Evolutionary conservation across 2,329 filamentous ascomycete species (phyloP).

Genomic region (Aureobasidium uvarum): DNA sequence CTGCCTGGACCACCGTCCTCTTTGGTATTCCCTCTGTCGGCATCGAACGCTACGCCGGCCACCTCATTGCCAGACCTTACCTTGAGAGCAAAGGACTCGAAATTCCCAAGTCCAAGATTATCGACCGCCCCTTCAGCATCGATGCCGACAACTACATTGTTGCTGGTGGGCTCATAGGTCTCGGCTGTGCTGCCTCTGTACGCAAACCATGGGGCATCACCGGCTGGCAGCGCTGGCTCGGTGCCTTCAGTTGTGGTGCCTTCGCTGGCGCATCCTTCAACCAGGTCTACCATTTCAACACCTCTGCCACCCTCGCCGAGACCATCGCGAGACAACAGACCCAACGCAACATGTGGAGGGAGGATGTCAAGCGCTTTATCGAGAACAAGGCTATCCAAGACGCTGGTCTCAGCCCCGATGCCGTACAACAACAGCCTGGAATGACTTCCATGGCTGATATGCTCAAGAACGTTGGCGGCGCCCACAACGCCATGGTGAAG

Average conservation of each 20-base stretch:
- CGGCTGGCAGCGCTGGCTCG: slow-evolving; percentile 27
- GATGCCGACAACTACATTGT: slow-evolving; percentile 28
- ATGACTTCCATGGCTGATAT: slow-evolving; percentile 13
- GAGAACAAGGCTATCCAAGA: neutral
- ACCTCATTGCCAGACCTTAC: slow-evolving; percentile 24
- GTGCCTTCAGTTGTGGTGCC: slow-evolving; percentile 24
- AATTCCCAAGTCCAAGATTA: slow-evolving; percentile 24
- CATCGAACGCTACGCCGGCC: slow-evolving; percentile 1
- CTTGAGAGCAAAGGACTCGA: slow-evolving; percentile 27
- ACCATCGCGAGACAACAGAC: slow-evolving; percentile 2
- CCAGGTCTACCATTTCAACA: slow-evolving; percentile 13
- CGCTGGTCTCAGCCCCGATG: neutral
- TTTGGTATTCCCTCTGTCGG: neutral
- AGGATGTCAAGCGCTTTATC: slow-evolving; percentile 19
- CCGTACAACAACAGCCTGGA: neutral
- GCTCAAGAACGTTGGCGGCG: slow-evolving; percentile 5
- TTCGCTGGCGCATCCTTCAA: slow-evolving; percentile 14
- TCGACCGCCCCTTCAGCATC: slow-evolving; percentile 25
- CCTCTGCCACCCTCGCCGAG: neutral
- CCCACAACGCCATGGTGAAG: neutral
- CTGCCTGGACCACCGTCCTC: slow-evolving; percentile 17
- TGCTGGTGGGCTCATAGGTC: slow-evolving; percentile 18
- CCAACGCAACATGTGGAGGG: slow-evolving; percentile 9
- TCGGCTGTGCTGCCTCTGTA: slow-evolving; percentile 15
- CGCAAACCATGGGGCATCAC: slow-evolving; percentile 15